These are phyloP conservation scores for Alternaria arborescens DNA, from an alignment of 2,329 filamentous ascomycete species.

Conservation along the genomic window DNA sequence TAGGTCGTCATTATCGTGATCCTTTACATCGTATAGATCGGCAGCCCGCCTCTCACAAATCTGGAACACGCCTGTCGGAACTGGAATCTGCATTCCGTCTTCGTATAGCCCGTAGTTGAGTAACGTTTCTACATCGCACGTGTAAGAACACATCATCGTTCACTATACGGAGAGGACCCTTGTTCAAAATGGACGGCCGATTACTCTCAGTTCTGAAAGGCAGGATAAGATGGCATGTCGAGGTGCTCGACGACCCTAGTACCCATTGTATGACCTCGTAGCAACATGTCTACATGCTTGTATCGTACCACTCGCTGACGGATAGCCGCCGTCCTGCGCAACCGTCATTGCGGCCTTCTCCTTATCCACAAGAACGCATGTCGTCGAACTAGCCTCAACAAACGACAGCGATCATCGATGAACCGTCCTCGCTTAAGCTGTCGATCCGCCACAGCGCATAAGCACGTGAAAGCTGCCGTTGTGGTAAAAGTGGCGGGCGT, in stretches of 20 bases:
- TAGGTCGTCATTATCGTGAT: background rate
- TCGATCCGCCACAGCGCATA: conserved; percentile 22
- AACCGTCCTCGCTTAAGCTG: conserved; percentile 20
- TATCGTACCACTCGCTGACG: background rate
- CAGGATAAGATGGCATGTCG: background rate
- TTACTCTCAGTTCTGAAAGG: background rate
- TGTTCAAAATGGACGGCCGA: background rate
- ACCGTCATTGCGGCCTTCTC: background rate
- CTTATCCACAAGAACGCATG: conserved; percentile 15
- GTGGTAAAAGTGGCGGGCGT: conserved; percentile 18
- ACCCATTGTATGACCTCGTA: background rate
- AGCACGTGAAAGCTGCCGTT: conserved; percentile 25
- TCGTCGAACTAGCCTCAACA: conserved; percentile 28
- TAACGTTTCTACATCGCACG: background rate
- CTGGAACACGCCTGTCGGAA: background rate
- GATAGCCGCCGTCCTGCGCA: conserved; percentile 1
- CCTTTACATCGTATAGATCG: too few relatives aligned
- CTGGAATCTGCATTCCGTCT: background rate
- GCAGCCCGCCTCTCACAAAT: background rate
- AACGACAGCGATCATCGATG: conserved; percentile 17
- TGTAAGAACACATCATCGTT: background rate
- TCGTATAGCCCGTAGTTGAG: background rate
- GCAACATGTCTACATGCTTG: background rate
- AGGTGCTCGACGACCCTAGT: background rate
- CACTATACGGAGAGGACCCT: background rate